Percentiles rank a stretch among this genome's conserved stretches.
Evolutionary conservation across 768 basidiomycete species (phyloP).

Genomic region (Boletus tylopilopsis): DNA sequence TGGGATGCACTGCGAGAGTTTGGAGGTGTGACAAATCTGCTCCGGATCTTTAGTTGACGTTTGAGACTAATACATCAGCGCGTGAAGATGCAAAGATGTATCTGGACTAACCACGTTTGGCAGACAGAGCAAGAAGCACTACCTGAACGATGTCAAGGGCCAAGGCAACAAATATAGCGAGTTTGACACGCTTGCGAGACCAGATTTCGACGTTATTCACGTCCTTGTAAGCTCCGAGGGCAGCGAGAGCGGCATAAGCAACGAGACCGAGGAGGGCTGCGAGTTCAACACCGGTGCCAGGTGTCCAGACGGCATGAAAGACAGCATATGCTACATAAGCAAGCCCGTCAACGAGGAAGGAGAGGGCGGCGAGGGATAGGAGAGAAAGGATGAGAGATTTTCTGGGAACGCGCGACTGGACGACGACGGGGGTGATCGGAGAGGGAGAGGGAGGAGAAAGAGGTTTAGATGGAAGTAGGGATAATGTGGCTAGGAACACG

Average conservation of each 20-base stretch:
- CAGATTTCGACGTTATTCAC: conserved; percentile 66
- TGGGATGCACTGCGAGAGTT: conserved; percentile 28
- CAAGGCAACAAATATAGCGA: conserved; percentile 50
- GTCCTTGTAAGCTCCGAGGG: conserved; percentile 78
- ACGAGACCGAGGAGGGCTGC: conserved; percentile 65
- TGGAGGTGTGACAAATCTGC: conserved; percentile 19
- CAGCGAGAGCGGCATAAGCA: conserved; percentile 69
- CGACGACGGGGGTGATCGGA: conserved; percentile 75
- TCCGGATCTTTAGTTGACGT: conserved; percentile 10
- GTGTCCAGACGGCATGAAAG: conserved; percentile 62
- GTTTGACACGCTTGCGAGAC: conserved; percentile 55
- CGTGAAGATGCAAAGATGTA: not conserved
- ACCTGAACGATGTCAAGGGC: conserved; percentile 59
- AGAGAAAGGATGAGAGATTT: conserved; percentile 69
- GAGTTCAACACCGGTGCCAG: conserved; percentile 59
- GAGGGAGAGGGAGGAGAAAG: conserved; percentile 43
- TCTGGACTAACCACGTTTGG: conserved; percentile 33
- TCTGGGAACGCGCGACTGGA: conserved; percentile 69
- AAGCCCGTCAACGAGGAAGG: conserved; percentile 76
- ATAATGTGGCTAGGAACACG: conserved; percentile 58
- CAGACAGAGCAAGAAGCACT: conserved; percentile 45
- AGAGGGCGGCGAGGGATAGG: conserved; percentile 64
- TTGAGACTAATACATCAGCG: not conserved
- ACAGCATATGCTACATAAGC: conserved; percentile 65
- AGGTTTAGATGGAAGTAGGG: conserved; percentile 51